Conservation (phyloP, 2,329 filamentous ascomycete species). For the Fusarium newnesense region DNA sequence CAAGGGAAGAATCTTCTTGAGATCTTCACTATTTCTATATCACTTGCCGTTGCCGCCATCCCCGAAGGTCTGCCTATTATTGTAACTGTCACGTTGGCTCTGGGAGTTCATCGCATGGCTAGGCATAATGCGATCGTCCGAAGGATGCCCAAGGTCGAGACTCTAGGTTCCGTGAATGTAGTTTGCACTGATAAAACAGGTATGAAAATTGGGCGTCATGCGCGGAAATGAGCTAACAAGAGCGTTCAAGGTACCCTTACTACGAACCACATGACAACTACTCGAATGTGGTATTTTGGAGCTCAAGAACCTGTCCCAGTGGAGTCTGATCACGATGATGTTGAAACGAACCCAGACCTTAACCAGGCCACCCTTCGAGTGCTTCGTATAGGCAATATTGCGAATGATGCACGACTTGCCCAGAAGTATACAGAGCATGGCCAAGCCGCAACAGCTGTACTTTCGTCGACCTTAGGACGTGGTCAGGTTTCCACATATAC, state of each 20-base stretch:
- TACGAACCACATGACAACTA: slow-evolving; percentile 97
- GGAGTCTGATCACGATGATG: slow-evolving; percentile 63
- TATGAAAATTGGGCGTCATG: slow-evolving; percentile 45
- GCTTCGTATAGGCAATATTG: slow-evolving; percentile 92
- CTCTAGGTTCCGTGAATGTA: slow-evolving; percentile 98
- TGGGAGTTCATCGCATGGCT: slow-evolving; percentile 97
- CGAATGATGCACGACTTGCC: slow-evolving; percentile 89
- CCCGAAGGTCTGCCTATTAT: slow-evolving; percentile 97
- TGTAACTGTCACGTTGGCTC: slow-evolving; percentile 93
- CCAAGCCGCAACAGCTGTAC: slow-evolving; percentile 75
- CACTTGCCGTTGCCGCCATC: slow-evolving; percentile 94
- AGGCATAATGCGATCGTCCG: slow-evolving; percentile 94
- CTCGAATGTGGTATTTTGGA: slow-evolving; percentile 96
- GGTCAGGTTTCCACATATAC: slow-evolving; percentile 74
- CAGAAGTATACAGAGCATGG: slow-evolving; percentile 75
- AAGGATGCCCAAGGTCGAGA: slow-evolving; percentile 95
- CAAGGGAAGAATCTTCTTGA: slow-evolving; percentile 91
- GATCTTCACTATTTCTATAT: slow-evolving; percentile 98
- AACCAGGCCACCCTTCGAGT: slow-evolving; percentile 83
- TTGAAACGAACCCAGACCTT: slow-evolving; percentile 62
- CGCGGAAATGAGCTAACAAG: slow-evolving; percentile 25
- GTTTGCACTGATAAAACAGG: slow-evolving; percentile 98
- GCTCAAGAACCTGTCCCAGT: slow-evolving; percentile 63
- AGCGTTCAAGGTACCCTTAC: slow-evolving; percentile 79
- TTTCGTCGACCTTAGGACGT: slow-evolving; percentile 81